phyloP scores from a whole-genome alignment of 768 basidiomycete genomes.

The Boletus rex-veris region DNA sequence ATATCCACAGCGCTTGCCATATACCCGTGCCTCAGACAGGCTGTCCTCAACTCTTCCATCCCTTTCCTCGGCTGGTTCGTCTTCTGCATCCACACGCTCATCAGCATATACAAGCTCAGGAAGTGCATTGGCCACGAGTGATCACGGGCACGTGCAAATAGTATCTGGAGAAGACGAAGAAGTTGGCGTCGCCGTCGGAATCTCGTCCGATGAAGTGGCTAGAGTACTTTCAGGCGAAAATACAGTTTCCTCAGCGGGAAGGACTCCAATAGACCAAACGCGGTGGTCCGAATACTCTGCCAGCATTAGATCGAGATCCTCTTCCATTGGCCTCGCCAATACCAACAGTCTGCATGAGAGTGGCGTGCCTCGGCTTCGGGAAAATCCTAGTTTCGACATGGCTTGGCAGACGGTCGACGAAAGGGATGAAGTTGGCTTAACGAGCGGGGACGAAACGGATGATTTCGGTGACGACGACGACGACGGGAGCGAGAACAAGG shows the following conservation, averaged over 20 bases:
- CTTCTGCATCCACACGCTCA: conserved; percentile 68
- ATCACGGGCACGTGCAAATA: conserved; percentile 65
- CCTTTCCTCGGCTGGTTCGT: conserved; percentile 69
- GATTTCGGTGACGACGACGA: conserved; percentile 50
- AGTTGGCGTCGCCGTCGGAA: conserved; percentile 48
- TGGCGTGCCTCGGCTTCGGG: conserved; percentile 44
- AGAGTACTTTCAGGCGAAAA: conserved; percentile 57
- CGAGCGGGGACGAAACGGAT: conserved; percentile 52
- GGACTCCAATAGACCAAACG: conserved; percentile 56
- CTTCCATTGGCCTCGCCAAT: conserved; percentile 53
- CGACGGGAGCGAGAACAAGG: conserved; percentile 46
- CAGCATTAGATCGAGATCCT: conserved; percentile 65
- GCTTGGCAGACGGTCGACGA: conserved; percentile 74
- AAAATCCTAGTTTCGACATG: conserved; percentile 73
- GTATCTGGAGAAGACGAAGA: conserved; percentile 59
- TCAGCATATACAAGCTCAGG: conserved; percentile 76
- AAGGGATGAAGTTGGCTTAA: conserved; percentile 58
- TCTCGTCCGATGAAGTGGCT: conserved; percentile 63
- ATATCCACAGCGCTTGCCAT: conserved; percentile 57
- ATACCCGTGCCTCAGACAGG: conserved; percentile 35
- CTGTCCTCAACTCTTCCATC: conserved; percentile 46
- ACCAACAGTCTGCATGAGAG: conserved; percentile 40
- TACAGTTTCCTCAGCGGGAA: conserved; percentile 41
- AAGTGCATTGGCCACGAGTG: conserved; percentile 55
- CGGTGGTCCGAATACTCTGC: conserved; percentile 77